These are phyloP conservation scores for Serendipita sp. DNA, from an alignment of 768 basidiomycete genomes.

Conservation along the genomic window DNA sequence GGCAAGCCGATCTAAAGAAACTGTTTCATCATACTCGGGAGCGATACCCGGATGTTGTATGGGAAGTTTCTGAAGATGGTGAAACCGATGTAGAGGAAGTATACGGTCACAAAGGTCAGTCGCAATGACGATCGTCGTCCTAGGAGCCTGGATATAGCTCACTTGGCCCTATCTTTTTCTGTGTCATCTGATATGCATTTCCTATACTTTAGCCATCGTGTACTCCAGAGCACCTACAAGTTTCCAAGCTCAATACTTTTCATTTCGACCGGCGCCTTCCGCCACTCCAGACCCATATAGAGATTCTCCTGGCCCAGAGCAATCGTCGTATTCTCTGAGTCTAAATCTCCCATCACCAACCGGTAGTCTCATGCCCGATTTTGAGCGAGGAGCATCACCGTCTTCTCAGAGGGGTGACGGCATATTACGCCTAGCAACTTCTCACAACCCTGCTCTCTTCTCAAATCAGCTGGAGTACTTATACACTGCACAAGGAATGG, in stretches of 20 bases:
- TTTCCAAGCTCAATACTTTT: slow-evolving; percentile 82
- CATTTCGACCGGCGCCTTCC: slow-evolving; percentile 44
- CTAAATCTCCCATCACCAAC: slow-evolving; percentile 28
- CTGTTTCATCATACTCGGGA: slow-evolving; percentile 77
- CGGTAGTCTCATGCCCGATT: slow-evolving; percentile 29
- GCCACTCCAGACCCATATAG: slow-evolving; percentile 35
- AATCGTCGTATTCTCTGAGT: slow-evolving; percentile 21
- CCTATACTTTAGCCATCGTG: slow-evolving; percentile 54
- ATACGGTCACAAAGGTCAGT: slow-evolving; percentile 89
- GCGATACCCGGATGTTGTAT: slow-evolving; percentile 92
- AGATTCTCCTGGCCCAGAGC: slow-evolving; percentile 12
- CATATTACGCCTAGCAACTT: slow-evolving; percentile 45
- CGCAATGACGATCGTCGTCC: not conserved
- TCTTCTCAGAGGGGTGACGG: slow-evolving; percentile 24
- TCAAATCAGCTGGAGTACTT: slow-evolving; percentile 84
- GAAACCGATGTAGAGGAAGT: slow-evolving; percentile 44
- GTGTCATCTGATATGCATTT: not conserved
- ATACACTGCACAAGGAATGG: slow-evolving; percentile 82
- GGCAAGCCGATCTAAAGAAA: slow-evolving; percentile 65
- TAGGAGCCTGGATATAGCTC: not conserved
- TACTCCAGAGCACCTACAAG: slow-evolving; percentile 87
- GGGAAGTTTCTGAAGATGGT: slow-evolving; percentile 37
- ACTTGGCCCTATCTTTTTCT: not conserved
- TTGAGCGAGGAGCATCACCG: slow-evolving; percentile 19
- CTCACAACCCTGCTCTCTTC: slow-evolving; percentile 66